These are phyloP conservation scores for Pontederia paniculata DNA, from an alignment of 176 grass and related monocot genomes.

Conservation along the genomic window DNA sequence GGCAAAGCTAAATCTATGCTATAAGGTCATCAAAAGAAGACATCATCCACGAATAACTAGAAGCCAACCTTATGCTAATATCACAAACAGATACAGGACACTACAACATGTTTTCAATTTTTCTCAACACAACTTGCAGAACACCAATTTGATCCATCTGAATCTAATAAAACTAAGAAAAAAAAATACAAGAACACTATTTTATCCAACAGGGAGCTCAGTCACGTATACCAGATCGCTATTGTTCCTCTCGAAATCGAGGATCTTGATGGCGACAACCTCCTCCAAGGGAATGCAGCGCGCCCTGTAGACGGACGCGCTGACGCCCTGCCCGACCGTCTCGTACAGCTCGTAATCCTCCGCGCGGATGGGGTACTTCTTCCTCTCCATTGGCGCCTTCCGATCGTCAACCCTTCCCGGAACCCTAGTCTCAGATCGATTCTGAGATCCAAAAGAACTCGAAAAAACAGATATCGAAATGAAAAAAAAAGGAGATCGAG, in stretches of 20 bases:
- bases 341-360: conserved; percentile 90
- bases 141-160: too few species aligned
- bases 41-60: too few species aligned
- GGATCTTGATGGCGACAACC: conserved; percentile 80
- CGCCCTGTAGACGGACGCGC: conserved; percentile 71
- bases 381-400: conserved; percentile 44
- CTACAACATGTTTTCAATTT: too few species aligned
- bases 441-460: not conserved
- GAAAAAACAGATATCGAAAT: too few species aligned
- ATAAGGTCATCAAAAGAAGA: too few species aligned
- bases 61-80: too few species aligned
- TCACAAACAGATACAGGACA: too few species aligned
- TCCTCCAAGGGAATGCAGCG: conserved; percentile 50
- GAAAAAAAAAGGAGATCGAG: too few species aligned
- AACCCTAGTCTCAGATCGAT: too few species aligned
- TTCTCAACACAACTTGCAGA: not conserved
- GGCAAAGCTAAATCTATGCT: too few species aligned
- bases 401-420: not conserved
- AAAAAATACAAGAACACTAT: not conserved
- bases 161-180: not conserved
- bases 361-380: conserved; percentile 62
- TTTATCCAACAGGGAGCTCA: not conserved
- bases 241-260: conserved; percentile 85
- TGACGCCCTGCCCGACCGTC: conserved; percentile 76
- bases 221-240: conserved; percentile 67